phyloP scores from a whole-genome alignment of 2,329 filamentous ascomycete genomes.

The Cercospora janseana region DNA sequence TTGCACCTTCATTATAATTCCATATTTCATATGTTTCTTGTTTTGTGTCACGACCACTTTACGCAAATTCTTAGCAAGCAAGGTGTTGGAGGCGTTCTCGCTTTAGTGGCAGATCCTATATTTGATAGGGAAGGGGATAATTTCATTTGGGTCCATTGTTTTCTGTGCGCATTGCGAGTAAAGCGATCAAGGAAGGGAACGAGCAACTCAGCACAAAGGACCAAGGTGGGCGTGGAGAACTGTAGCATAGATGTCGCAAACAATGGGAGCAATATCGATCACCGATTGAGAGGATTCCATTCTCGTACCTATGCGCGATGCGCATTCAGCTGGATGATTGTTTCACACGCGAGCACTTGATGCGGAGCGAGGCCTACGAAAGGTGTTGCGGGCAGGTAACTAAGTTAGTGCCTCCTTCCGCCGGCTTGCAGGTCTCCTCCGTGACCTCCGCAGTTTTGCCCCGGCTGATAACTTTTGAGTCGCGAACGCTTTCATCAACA shows the following conservation, averaged over 20 bases:
- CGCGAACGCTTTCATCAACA: no score
- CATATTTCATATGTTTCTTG: slow-evolving; percentile 18
- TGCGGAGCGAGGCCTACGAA: no score
- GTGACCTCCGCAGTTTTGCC: slow-evolving; percentile 8
- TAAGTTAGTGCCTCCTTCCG: no score
- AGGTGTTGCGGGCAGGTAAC: no score
- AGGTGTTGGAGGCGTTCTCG: slow-evolving; percentile 34
- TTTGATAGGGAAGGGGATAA: neutral
- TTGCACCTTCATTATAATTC: neutral
- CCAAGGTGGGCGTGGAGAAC: neutral
- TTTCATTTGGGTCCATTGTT: neutral
- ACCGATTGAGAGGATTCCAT: neutral
- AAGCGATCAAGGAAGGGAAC: no score
- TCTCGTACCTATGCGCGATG: neutral
- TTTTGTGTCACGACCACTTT: slow-evolving; percentile 20
- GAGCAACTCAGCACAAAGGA: neutral
- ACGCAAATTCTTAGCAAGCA: slow-evolving; percentile 27
- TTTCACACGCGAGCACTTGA: no score
- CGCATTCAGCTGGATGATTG: no score
- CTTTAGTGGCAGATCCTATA: slow-evolving; percentile 1
- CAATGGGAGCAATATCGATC: neutral
- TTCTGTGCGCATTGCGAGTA: no score
- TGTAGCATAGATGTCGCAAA: slow-evolving; percentile 1
- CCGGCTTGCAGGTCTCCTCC: no score
- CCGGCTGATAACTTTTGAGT: slow-evolving; percentile 1